Evolutionary conservation across 768 basidiomycete species (phyloP).

Genomic region (Steccherinum ochraceum): DNA sequence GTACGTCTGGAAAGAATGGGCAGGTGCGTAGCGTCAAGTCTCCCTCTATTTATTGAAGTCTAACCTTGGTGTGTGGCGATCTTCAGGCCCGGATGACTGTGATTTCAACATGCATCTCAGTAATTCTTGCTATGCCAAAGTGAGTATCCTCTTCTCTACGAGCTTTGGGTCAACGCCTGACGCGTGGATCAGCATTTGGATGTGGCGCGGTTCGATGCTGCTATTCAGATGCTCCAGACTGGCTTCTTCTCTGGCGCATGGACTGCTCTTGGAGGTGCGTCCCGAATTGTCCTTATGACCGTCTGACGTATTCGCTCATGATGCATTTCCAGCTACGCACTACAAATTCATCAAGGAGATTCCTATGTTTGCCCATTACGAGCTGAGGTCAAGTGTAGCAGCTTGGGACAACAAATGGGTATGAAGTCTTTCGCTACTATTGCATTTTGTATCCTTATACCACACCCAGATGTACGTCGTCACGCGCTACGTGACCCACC

Average conservation of each 20-base stretch:
- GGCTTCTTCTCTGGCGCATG: slow-evolving; percentile 56
- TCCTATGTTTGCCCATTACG: slow-evolving; percentile 52
- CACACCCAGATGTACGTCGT: slow-evolving; percentile 50
- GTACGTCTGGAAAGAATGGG: slow-evolving; percentile 40
- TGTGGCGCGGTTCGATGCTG: slow-evolving; percentile 36
- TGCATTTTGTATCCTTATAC: no score
- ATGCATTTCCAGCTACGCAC: no score
- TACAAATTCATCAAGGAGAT: slow-evolving; percentile 69
- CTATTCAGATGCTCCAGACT: slow-evolving; percentile 45
- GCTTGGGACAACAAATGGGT: slow-evolving; percentile 83
- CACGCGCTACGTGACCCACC: slow-evolving; percentile 55
- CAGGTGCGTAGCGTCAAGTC: no score
- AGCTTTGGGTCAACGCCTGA: no score
- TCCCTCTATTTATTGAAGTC: no score
- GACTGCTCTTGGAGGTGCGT: slow-evolving; percentile 52
- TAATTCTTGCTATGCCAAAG: slow-evolving; percentile 79
- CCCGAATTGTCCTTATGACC: no score
- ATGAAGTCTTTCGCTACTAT: no score
- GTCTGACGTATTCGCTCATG: no score
- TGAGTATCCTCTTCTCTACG: no score
- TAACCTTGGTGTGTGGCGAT: no score
- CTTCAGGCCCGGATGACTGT: slow-evolving; percentile 65
- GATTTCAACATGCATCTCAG: slow-evolving; percentile 74
- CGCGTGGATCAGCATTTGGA: slow-evolving; percentile 26
- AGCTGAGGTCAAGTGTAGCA: slow-evolving; percentile 49